phyloP scores from a whole-genome alignment of 768 basidiomycete species.

The Rhodotorula kratochvilovae region DNA sequence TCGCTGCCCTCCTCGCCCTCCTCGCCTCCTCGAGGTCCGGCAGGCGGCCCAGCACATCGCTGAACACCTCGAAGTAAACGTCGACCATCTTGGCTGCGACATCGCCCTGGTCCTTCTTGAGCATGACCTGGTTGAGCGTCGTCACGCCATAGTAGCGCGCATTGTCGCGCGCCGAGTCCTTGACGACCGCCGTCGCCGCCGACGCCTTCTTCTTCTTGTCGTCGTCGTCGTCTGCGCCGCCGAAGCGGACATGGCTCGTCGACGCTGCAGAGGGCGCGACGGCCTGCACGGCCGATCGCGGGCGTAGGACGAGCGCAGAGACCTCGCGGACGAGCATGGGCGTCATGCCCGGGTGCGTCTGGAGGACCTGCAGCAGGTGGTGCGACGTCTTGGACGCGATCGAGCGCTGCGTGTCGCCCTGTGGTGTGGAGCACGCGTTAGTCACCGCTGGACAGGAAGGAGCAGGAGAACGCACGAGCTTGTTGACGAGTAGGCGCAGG shows the following conservation, averaged over 20 bases:
- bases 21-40: constrained; percentile 43
- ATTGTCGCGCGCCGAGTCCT: constrained; percentile 53
- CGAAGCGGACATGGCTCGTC: constrained; percentile 53
- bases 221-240: constrained; percentile 37
- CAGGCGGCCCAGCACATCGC: constrained; percentile 65
- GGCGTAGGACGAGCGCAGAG: constrained; percentile 68
- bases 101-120: constrained; percentile 61
- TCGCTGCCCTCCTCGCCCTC: constrained; percentile 41
- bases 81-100: constrained; percentile 76
- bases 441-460: not conserved
- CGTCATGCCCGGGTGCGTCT: constrained; percentile 91
- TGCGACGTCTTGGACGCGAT: constrained; percentile 86
- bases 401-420: constrained; percentile 85
- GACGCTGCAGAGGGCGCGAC: constrained; percentile 47
- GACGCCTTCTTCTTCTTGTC: constrained; percentile 50
- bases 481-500: constrained; percentile 84
- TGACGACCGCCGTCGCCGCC: constrained; percentile 13
- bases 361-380: constrained; percentile 80
- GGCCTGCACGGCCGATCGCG: constrained; percentile 43
- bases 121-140: constrained; percentile 88
- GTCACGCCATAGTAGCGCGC: constrained; percentile 86
- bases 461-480: constrained; percentile 59
- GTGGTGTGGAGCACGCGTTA: not conserved
- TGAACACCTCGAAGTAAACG: constrained; percentile 90
- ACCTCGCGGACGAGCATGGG: constrained; percentile 80